Percentiles rank a stretch among this genome's conserved stretches.
These are phyloP conservation scores for Parathielavia appendiculata DNA, from an alignment of 495 filamentous ascomycete species.

Conservation along the genomic window DNA sequence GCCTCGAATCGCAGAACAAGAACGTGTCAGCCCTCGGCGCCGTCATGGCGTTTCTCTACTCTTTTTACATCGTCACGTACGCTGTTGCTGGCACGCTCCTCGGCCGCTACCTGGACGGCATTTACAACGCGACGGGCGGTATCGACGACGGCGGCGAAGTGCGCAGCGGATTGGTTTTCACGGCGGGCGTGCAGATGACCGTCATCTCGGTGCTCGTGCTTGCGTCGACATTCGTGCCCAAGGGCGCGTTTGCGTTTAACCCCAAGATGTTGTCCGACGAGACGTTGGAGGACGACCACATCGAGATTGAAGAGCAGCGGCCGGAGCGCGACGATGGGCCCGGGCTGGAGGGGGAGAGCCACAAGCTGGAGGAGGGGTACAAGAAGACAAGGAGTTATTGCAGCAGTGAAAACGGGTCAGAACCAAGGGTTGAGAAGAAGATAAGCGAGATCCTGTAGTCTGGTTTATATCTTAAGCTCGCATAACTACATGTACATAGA, in stretches of 20 bases:
- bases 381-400: conserved; percentile 17
- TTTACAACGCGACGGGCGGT: conserved; percentile 30
- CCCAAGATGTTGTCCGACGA: conserved; percentile 37
- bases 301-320: conserved; percentile 10
- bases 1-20: conserved; percentile 33
- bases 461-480: not conserved
- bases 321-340: not conserved
- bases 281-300: conserved; percentile 23
- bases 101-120: conserved; percentile 37
- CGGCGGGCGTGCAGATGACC: conserved; percentile 41
- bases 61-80: conserved; percentile 42
- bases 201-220: conserved; percentile 34
- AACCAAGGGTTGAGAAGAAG: conserved; percentile 16
- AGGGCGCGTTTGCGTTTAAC: conserved; percentile 35
- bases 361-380: not conserved
- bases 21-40: conserved; percentile 44
- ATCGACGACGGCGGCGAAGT: conserved; percentile 19
- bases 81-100: conserved; percentile 39
- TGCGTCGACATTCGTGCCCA: conserved; percentile 37
- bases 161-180: conserved; percentile 26
- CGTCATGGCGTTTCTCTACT: conserved; percentile 47
- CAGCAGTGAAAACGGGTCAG: conserved; percentile 17
- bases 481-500: not conserved
- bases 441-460: conserved; percentile 12
- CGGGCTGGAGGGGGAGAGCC: not conserved